phyloP scores from a whole-genome alignment of 2,329 filamentous ascomycete species.

The Calonectria pseudoturangicola region DNA sequence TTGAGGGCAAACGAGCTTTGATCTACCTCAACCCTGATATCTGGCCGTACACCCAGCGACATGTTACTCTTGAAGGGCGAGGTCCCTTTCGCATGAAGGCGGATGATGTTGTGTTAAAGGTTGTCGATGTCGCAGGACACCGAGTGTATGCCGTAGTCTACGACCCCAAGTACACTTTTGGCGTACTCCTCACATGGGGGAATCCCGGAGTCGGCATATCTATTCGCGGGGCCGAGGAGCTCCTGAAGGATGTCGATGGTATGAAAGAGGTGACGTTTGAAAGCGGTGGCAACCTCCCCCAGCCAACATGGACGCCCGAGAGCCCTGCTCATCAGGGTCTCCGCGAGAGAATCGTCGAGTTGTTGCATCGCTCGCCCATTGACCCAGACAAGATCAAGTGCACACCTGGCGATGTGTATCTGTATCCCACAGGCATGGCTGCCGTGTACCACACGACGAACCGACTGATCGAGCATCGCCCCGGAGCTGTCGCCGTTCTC shows the following conservation, averaged over 20 bases:
- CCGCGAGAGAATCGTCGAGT: conserved; percentile 62
- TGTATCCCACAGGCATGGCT: conserved; percentile 74
- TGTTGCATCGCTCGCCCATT: conserved; percentile 64
- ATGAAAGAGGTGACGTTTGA: conserved; percentile 60
- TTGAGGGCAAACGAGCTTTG: conserved; percentile 53
- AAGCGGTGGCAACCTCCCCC: conserved; percentile 49
- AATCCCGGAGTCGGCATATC: conserved; percentile 68
- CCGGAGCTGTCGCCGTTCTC: conserved; percentile 64
- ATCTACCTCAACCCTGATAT: conserved; percentile 58
- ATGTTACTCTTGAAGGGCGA: conserved; percentile 60
- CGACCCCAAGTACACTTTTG: conserved; percentile 59
- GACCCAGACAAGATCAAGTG: conserved; percentile 54
- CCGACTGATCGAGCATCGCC: conserved; percentile 59
- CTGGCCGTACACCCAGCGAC: conserved; percentile 55
- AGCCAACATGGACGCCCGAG: conserved; percentile 64
- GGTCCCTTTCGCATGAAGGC: conserved; percentile 59
- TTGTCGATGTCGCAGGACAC: conserved; percentile 64
- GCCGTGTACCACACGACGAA: conserved; percentile 67
- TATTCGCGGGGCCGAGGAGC: conserved; percentile 65
- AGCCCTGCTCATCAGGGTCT: conserved; percentile 61
- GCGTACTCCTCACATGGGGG: conserved; percentile 66
- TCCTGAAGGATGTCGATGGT: conserved; percentile 61
- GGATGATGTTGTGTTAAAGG: conserved; percentile 61
- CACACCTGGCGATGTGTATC: conserved; percentile 65
- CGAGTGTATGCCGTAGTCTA: conserved; percentile 67